These are phyloP conservation scores for Pseudogymnoascus sp. DNA, from an alignment of 2,329 filamentous ascomycete genomes.

Conservation along the genomic window DNA sequence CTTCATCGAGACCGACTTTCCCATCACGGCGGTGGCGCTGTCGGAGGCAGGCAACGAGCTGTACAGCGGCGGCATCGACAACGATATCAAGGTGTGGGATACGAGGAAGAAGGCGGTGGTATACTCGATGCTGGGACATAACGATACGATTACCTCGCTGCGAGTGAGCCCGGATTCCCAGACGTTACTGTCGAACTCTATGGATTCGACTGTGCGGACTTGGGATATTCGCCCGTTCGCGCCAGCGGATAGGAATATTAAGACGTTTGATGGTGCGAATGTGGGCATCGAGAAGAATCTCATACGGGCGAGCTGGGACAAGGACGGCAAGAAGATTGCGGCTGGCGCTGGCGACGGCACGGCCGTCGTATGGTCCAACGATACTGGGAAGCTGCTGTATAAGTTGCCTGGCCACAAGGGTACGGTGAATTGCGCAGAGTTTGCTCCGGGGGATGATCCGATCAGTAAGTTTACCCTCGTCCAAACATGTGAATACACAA, in stretches of 20 bases:
- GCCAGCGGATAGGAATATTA: conserved; percentile 74
- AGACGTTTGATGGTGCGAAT: conserved; percentile 87
- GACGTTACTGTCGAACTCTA: conserved; percentile 80
- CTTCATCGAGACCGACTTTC: conserved; percentile 84
- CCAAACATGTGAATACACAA: not conserved
- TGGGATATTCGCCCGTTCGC: conserved; percentile 97
- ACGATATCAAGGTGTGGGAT: conserved; percentile 97
- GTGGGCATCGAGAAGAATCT: conserved; percentile 86
- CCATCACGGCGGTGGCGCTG: conserved; percentile 84
- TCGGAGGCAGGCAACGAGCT: conserved; percentile 93
- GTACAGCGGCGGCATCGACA: conserved; percentile 91
- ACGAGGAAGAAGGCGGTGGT: conserved; percentile 82
- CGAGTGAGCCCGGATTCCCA: conserved; percentile 90
- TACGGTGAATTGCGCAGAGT: conserved; percentile 88
- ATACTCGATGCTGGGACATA: conserved; percentile 83
- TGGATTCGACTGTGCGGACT: conserved; percentile 87
- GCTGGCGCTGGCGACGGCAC: conserved; percentile 86
- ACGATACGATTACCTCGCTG: conserved; percentile 85
- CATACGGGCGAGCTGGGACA: conserved; percentile 83
- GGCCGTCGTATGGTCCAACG: conserved; percentile 82
- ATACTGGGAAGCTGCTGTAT: conserved; percentile 84
- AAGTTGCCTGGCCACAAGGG: conserved; percentile 95
- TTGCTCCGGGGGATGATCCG: conserved; percentile 76
- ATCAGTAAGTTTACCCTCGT: conserved; percentile 60
- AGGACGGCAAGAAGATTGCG: conserved; percentile 76